Evolutionary conservation across 2,329 filamentous ascomycete genomes (phyloP), one percentile per base, ranked within the genome.

Genomic region (Claviceps monticola): DNA sequence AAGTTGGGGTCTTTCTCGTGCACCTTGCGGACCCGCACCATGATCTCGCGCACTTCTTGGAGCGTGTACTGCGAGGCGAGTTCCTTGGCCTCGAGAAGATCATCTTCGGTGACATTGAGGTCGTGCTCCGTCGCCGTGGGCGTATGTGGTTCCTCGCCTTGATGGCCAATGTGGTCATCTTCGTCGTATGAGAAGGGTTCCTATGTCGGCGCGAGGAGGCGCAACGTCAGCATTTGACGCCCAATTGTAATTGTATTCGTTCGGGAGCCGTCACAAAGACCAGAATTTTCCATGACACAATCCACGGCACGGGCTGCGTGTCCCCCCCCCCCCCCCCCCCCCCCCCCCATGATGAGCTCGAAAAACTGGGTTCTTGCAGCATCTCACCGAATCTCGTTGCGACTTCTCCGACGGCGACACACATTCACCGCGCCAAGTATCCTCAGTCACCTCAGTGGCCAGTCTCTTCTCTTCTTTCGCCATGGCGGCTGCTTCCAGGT

Each of bases 81-180:
- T 53, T 71, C 69, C 56, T 68, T 70, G 50, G 71, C 71, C 57
- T 74, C 68, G 51, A 70, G 65, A 8, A 74, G 62, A 54, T 74
- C 71, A 46, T 71, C 66, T 56, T 73, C 70, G 46, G 71, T 73
- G 36, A 71, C 70, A 54, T 73, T 71, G 51, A 73, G 65, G 52
- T 68, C 64, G 51, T 69, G 66, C 56, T 67, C 66, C 26, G 66
- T 61, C 36, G 51, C 49, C 19, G 54, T 53, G 14, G 57, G 58
- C 13, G 47, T 51, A 19, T 51, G 55, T 17, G 52, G 54, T 9
- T 66, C 64, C 52, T 64, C 60, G 37, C 62, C 60, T 6, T 56
- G 54, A 26, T 59, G 59, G 49, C 62, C 61, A 49, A 66, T 61
- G 55, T 55, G 59, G 45, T 66, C 66, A 56, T 68, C 66, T 58